Conservation (phyloP, 1,284 basidiomycete genomes). For the Ustilago sp. region DNA sequence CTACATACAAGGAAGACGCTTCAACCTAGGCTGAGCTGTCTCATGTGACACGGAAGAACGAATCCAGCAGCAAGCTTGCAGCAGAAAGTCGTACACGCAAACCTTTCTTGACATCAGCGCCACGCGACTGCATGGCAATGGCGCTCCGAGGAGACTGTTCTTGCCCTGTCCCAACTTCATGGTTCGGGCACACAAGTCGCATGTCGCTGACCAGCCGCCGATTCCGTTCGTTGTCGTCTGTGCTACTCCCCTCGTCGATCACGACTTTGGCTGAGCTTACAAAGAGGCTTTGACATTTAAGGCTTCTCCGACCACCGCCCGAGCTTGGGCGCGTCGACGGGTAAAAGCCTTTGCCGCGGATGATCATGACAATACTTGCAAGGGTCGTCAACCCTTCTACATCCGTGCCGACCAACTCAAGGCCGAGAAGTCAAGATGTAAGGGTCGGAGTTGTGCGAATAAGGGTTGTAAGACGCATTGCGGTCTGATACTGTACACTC, state of each 20-base stretch:
- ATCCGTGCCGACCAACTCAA: neutral
- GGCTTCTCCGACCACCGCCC: neutral
- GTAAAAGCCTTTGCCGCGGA: neutral
- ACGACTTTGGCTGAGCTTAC: neutral
- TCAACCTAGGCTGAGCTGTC: neutral
- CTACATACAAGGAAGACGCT: neutral
- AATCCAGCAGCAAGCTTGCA: neutral
- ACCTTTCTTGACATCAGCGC: neutral
- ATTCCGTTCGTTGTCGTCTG: neutral
- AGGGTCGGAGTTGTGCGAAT: neutral
- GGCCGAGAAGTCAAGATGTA: neutral
- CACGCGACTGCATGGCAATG: neutral
- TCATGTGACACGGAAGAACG: neutral
- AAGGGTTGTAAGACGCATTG: neutral
- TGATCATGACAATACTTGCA: neutral
- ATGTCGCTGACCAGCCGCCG: neutral
- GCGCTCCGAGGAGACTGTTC: neutral
- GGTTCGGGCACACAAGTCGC: neutral
- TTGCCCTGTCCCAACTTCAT: neutral
- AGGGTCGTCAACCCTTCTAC: neutral
- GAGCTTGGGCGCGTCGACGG: slow-evolving; percentile 1
- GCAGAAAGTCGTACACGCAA: neutral
- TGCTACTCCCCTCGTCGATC: neutral
- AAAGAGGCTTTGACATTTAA: neutral
- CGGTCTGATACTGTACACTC: neutral